Evolutionary conservation across 1,284 basidiomycete genomes (phyloP), one percentile per base, ranked within the genome.

Genomic region (Marasmius oreades): DNA sequence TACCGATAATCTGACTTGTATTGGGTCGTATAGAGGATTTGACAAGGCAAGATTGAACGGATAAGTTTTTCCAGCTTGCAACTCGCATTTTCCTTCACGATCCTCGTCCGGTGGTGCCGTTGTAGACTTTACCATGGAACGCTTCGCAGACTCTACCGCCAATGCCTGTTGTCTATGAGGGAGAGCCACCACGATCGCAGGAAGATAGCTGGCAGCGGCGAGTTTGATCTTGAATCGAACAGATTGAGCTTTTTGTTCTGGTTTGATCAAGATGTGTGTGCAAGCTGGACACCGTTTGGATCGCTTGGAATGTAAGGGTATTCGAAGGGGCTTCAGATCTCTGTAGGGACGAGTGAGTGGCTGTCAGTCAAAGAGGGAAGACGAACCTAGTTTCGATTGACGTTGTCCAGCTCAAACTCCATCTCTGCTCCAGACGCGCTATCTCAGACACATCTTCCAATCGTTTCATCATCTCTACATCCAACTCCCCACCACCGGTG

Each of bases 191-290:
- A 85, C 83, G 42, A 98, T 89, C 2, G 89, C 84, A 0, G 96
- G 97, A 16, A 99, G 78, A 71, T 98, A 98, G 70, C 92, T 95
- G 24, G 88, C 83, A 0, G 96, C 97, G 47, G 96, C 91, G 47
- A 98, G 86, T 70, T 97, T 98, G 74, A 99, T 98, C 74, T 98
- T 98, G 82, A 90, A 98, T 5, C 92, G 84, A 33, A 92, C 89
- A 5, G 92, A 93, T 64, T 93, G 90, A 0, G 95, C 89, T 70
- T 98, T 99, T 66, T 95, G 91, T 69, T 99, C 97, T 1, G 97
- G 97, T 67, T 98, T 97, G 73, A 98, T 96, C 59, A 99, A 83
- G 63, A 98, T 96, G 72, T 98, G 96, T 14, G 92, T 87, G 69
- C 97, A 99, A 2, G 81, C 82, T 5, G 93, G 88, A 74, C 97